phyloP scores from a whole-genome alignment of 352 stramenopile species.

The Phytophthora sojae region DNA sequence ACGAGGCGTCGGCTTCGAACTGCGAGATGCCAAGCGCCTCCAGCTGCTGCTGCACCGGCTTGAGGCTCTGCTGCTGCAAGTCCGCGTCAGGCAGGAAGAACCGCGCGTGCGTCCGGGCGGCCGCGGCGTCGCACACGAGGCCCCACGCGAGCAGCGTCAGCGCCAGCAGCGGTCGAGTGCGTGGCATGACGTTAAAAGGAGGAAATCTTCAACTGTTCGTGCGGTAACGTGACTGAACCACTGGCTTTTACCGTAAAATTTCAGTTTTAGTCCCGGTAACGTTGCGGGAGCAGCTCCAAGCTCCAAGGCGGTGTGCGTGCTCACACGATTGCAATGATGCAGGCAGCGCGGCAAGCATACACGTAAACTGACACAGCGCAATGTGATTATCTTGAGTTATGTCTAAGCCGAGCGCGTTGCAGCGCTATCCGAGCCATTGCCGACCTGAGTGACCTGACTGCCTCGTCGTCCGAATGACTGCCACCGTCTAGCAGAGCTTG shows the following conservation, averaged over 20 bases:
- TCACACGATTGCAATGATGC: too few relatives aligned
- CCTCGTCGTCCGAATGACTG: neutral
- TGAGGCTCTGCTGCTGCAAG: constrained; percentile 35
- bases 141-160: constrained; percentile 16
- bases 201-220: constrained; percentile 27
- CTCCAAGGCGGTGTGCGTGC: too few relatives aligned
- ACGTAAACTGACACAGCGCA: constrained; percentile 12
- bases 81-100: constrained; percentile 63
- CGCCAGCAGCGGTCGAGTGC: constrained; percentile 19
- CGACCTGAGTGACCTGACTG: neutral
- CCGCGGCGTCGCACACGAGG: neutral
- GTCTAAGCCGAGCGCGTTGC: constrained; percentile 4
- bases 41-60: constrained; percentile 60
- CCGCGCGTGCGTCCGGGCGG: constrained; percentile 37
- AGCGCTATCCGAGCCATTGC: neutral
- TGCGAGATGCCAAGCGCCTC: constrained; percentile 59
- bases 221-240: constrained; percentile 5
- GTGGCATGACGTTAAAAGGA: neutral
- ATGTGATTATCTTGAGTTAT: constrained; percentile 40
- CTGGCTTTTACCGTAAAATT: neutral
- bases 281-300: neutral
- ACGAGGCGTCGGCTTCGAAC: constrained; percentile 49
- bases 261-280: neutral
- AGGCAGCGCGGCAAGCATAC: neutral
- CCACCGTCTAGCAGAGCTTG: constrained; percentile 61